These are phyloP conservation scores for Macrolepiota dolichaula DNA, from an alignment of 768 basidiomycete genomes.

Conservation along the genomic window DNA sequence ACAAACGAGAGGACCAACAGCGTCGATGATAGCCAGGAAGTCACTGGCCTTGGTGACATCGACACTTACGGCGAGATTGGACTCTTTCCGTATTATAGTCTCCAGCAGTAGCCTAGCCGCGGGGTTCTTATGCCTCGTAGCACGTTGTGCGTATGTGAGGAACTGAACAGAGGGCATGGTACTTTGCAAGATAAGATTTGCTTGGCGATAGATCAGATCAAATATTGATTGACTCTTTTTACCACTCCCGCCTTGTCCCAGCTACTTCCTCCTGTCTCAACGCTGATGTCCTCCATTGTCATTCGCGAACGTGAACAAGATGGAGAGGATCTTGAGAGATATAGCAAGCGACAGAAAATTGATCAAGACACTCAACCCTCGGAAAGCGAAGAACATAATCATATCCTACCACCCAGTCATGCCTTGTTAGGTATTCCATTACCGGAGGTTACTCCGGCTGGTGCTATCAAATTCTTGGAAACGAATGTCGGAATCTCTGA, in stretches of 20 bases:
- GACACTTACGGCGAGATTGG: slow-evolving; percentile 94
- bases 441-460: slow-evolving; percentile 45
- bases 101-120: slow-evolving; percentile 77
- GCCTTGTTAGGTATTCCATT: slow-evolving; percentile 57
- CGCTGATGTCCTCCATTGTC: slow-evolving; percentile 32
- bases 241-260: background rate
- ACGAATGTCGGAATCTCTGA: slow-evolving; percentile 88
- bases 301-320: slow-evolving; percentile 52
- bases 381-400: slow-evolving; percentile 12
- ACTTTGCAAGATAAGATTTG: slow-evolving; percentile 6
- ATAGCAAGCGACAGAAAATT: slow-evolving; percentile 41
- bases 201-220: slow-evolving; percentile 3
- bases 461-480: slow-evolving; percentile 63
- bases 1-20: slow-evolving; percentile 87
- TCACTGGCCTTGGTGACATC: slow-evolving; percentile 82
- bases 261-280: background rate
- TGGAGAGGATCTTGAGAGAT: slow-evolving; percentile 39
- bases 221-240: slow-evolving; percentile 7
- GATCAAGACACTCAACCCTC: slow-evolving; percentile 21
- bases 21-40: slow-evolving; percentile 82
- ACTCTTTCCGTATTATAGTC: slow-evolving; percentile 81
- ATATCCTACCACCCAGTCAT: slow-evolving; percentile 73
- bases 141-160: slow-evolving; percentile 62
- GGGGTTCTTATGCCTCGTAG: slow-evolving; percentile 58
- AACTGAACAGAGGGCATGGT: slow-evolving; percentile 34